phyloP scores from a whole-genome alignment of 2,329 filamentous ascomycete species.

The Phyllosticta citribraziliensis region DNA sequence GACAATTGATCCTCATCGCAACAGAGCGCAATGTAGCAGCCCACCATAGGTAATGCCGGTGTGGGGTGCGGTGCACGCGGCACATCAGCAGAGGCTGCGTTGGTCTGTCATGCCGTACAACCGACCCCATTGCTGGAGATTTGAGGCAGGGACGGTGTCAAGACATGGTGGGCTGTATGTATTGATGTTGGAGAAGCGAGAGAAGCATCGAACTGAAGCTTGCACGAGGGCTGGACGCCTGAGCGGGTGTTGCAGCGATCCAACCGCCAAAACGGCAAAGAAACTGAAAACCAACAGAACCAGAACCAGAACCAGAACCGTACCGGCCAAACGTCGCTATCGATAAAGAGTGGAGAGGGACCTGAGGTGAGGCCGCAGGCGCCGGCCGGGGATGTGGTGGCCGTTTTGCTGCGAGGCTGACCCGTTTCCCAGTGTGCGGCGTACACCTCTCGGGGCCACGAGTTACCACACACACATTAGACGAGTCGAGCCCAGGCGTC shows the following conservation, averaged over 20 bases:
- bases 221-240: slow-evolving; percentile 1
- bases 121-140: background rate
- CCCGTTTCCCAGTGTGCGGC: background rate
- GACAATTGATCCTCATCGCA: background rate
- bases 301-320: no score
- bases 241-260: slow-evolving; percentile 1
- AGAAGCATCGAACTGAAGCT: no score
- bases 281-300: background rate
- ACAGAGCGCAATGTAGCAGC: background rate
- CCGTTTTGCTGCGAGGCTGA: background rate
- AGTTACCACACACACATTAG: background rate
- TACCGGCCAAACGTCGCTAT: background rate
- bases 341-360: background rate
- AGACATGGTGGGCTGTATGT: background rate
- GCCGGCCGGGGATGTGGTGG: background rate
- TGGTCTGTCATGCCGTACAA: slow-evolving; percentile 3
- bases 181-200: no score
- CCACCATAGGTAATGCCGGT: background rate
- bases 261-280: background rate
- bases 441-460: no score
- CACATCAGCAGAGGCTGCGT: slow-evolving; percentile 5
- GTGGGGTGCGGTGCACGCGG: background rate
- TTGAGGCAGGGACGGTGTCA: slow-evolving; percentile 2
- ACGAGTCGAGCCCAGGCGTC: background rate
- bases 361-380: no score